Conservation (phyloP, 1,139 yeast species). For the Yamadazyma diddensiae region DNA sequence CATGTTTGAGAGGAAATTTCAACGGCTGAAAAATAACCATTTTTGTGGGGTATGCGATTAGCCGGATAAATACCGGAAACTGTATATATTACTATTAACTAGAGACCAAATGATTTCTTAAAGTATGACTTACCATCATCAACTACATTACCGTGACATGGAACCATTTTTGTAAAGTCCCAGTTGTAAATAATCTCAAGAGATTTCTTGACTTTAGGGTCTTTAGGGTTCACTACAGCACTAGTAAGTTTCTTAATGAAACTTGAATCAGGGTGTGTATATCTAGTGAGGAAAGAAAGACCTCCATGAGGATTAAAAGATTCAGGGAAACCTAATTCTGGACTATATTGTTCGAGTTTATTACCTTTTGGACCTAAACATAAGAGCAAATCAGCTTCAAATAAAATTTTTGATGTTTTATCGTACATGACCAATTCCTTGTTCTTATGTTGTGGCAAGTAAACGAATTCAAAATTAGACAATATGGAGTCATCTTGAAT, state of each 20-base stretch:
- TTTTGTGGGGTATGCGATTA: too few relatives aligned
- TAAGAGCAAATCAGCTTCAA: constrained; percentile 57
- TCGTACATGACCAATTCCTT: constrained; percentile 55
- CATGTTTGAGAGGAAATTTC: neutral
- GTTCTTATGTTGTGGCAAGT: constrained; percentile 51
- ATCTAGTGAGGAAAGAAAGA: constrained; percentile 32
- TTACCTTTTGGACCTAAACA: constrained; percentile 36
- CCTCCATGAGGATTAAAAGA: constrained; percentile 41
- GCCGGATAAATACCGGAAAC: too few relatives aligned
- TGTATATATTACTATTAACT: too few relatives aligned
- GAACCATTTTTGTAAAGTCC: constrained; percentile 50
- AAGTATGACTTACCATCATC: constrained; percentile 41
- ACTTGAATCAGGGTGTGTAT: constrained; percentile 35
- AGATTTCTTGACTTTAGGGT: constrained; percentile 20
- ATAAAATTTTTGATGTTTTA: constrained; percentile 41
- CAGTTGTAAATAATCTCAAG: constrained; percentile 35
- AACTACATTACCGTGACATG: constrained; percentile 59
- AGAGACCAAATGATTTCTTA: constrained; percentile 17
- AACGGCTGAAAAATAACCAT: too few relatives aligned
- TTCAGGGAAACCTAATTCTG: constrained; percentile 39
- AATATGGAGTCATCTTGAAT: constrained; percentile 25
- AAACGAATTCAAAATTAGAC: constrained; percentile 51
- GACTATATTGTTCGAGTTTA: constrained; percentile 32
- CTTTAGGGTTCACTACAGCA: constrained; percentile 19
- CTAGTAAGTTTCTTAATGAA: constrained; percentile 33